Conservation (phyloP, 768 basidiomycete genomes). For the Asterophora parasitica region DNA sequence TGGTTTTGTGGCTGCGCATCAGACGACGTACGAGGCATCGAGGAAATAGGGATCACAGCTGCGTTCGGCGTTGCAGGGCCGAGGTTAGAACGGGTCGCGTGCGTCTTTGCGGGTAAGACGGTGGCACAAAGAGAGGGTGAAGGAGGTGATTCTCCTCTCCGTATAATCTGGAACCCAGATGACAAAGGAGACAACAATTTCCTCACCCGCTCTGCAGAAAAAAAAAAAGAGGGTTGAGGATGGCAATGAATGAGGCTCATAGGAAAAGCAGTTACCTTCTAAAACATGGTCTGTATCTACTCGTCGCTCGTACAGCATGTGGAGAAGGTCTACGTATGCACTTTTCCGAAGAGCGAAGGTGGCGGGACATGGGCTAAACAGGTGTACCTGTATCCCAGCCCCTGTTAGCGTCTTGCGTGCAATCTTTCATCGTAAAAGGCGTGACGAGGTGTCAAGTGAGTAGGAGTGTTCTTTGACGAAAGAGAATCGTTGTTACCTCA, state of each 20-base stretch:
- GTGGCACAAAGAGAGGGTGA: slow-evolving; percentile 1
- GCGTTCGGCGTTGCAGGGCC: slow-evolving; percentile 8
- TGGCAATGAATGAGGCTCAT: neutral
- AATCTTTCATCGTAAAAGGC: slow-evolving; percentile 27
- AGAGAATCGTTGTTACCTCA: slow-evolving; percentile 37
- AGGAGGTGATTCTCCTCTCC: slow-evolving; percentile 13
- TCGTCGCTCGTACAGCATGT: slow-evolving; percentile 33
- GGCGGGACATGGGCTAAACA: slow-evolving; percentile 41
- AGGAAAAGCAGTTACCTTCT: slow-evolving; percentile 26
- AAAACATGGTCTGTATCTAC: slow-evolving; percentile 25
- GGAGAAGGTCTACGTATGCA: slow-evolving; percentile 46
- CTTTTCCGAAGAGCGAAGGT: slow-evolving; percentile 37
- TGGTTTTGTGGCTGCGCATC: slow-evolving; percentile 4
- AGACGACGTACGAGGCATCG: slow-evolving; percentile 34
- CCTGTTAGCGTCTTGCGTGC: slow-evolving; percentile 42
- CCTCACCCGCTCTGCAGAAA: slow-evolving; percentile 27
- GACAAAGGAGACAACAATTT: slow-evolving; percentile 32
- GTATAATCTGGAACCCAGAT: slow-evolving; percentile 22
- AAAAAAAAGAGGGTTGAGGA: neutral
- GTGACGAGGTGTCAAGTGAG: slow-evolving; percentile 4
- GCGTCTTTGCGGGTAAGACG: neutral
- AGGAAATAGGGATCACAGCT: slow-evolving; percentile 15
- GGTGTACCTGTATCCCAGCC: slow-evolving; percentile 38
- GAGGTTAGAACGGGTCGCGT: neutral
- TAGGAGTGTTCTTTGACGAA: slow-evolving; percentile 8